Percentiles rank a stretch among this genome's conserved stretches.
These are phyloP conservation scores for Alternaria triticimaculans DNA, from an alignment of 2,329 filamentous ascomycete genomes.

Conservation along the genomic window DNA sequence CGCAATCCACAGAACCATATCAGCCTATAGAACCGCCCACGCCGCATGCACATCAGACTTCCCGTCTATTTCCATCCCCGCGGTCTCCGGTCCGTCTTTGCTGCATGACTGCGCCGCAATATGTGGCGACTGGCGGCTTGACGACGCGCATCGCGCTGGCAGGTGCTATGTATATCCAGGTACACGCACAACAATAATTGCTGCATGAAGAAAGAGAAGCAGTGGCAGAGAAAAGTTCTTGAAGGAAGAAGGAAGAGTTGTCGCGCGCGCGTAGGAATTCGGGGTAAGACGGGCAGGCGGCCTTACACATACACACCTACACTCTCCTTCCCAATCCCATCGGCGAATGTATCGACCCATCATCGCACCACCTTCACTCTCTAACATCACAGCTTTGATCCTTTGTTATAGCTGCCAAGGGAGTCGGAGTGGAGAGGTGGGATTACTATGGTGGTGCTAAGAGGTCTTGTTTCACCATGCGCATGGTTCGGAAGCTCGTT, in stretches of 20 bases:
- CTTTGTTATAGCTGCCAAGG: neutral
- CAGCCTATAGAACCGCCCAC: conserved; percentile 8
- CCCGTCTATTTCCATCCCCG: neutral
- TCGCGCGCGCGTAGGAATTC: neutral
- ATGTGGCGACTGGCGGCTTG: neutral
- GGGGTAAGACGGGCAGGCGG: neutral
- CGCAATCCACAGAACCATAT: neutral
- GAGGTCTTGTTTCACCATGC: neutral
- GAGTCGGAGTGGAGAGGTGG: neutral
- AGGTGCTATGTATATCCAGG: neutral
- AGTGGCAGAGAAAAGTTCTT: neutral
- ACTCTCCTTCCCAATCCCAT: neutral
- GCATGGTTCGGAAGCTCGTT: neutral
- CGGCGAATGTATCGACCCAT: neutral
- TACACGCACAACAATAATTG: neutral
- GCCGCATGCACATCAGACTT: conserved; percentile 13
- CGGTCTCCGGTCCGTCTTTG: neutral
- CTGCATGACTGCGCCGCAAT: conserved; percentile 7
- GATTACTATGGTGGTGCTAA: neutral
- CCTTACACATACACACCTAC: neutral
- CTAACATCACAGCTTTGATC: neutral
- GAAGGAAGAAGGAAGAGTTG: too few species aligned
- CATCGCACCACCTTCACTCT: neutral
- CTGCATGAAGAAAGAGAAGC: neutral
- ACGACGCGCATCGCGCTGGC: neutral